phyloP scores from a whole-genome alignment of 257 asterid species.

The Solanum tarijense region DNA sequence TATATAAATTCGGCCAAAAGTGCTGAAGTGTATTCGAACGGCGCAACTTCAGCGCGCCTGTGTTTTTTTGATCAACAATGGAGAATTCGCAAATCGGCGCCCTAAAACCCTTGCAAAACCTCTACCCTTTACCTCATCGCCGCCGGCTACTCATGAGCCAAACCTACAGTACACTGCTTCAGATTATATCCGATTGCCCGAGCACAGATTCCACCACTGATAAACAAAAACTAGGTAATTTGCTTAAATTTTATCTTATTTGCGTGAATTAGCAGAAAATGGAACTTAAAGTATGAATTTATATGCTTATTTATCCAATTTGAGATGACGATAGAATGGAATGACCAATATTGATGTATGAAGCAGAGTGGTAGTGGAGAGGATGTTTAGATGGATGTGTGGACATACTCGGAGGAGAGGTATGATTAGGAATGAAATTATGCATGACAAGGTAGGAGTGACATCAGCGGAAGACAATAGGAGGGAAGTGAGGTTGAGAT shows the following conservation, averaged over 20 bases:
- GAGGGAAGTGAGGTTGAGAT: neutral
- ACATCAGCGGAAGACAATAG: neutral
- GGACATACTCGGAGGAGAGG: neutral
- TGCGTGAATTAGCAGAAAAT: neutral
- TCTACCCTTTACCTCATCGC: slow-evolving; percentile 8
- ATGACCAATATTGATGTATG: neutral
- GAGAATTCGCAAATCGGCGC: slow-evolving; percentile 22
- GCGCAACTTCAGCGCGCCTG: neutral
- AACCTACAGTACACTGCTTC: slow-evolving; percentile 31
- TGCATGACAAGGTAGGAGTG: neutral
- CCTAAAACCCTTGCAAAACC: slow-evolving; percentile 16
- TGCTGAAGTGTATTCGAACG: neutral
- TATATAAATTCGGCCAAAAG: neutral
- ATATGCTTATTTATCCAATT: neutral
- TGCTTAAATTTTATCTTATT: neutral
- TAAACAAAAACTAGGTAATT: slow-evolving; percentile 31
- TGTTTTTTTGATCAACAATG: slow-evolving; percentile 14
- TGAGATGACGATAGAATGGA: neutral
- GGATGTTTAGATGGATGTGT: neutral
- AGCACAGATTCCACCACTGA: slow-evolving; percentile 1
- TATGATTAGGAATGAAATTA: neutral
- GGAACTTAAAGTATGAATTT: neutral
- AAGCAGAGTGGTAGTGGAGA: neutral
- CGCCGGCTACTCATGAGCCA: slow-evolving; percentile 58
- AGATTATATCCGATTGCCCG: slow-evolving; percentile 32